These are phyloP conservation scores for Isabelozyma heimii DNA, from an alignment of 805 yeast species.

Conservation along the genomic window DNA sequence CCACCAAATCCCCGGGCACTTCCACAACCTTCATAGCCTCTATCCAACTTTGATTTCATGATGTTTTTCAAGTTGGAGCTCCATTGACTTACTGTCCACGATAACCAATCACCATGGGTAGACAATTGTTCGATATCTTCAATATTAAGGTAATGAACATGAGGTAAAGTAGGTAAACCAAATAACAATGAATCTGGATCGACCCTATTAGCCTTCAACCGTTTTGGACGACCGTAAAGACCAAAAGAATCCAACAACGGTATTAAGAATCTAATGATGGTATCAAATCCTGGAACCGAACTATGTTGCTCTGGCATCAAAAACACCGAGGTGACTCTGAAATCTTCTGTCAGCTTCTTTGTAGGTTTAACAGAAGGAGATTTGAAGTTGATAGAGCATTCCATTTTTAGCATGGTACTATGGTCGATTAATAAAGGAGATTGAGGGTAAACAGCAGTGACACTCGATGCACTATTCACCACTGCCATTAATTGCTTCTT, in stretches of 20 bases:
- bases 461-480: slow-evolving; percentile 63
- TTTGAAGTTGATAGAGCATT: slow-evolving; percentile 68
- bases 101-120: slow-evolving; percentile 19
- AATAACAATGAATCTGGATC: slow-evolving; percentile 40
- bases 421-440: slow-evolving; percentile 76
- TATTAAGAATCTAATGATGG: slow-evolving; percentile 41
- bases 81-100: slow-evolving; percentile 41
- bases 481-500: slow-evolving; percentile 77
- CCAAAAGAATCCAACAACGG: slow-evolving; percentile 44
- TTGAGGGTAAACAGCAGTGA: slow-evolving; percentile 92
- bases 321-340: slow-evolving; percentile 41
- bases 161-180: slow-evolving; percentile 45
- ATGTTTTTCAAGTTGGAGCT: slow-evolving; percentile 24
- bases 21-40: slow-evolving; percentile 77
- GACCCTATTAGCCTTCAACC: slow-evolving; percentile 40
- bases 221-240: slow-evolving; percentile 43
- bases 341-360: slow-evolving; percentile 28
- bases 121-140: slow-evolving; percentile 24
- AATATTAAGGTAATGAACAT: slow-evolving; percentile 40
- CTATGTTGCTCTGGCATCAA: slow-evolving; percentile 45
- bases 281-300: slow-evolving; percentile 49
- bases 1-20: slow-evolving; percentile 60
- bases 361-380: slow-evolving; percentile 39
- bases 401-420: slow-evolving; percentile 84
- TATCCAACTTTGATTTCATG: slow-evolving; percentile 32